phyloP scores from a whole-genome alignment of 2,329 filamentous ascomycete species.

The Penicillium polonicum region DNA sequence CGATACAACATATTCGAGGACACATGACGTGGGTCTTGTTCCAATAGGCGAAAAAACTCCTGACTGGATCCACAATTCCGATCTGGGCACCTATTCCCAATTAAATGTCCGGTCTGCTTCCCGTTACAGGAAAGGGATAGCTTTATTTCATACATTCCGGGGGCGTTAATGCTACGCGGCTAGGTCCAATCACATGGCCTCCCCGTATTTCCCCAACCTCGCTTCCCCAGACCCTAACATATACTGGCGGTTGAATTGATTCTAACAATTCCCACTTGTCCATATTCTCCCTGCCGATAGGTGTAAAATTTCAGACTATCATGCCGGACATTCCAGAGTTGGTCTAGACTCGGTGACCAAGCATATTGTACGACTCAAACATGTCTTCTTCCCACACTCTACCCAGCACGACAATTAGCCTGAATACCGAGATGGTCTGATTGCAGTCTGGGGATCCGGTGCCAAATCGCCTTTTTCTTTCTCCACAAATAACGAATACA shows the following conservation, averaged over 20 bases:
- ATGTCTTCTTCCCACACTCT: not conserved
- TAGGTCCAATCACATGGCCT: constrained; percentile 11
- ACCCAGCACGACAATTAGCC: constrained; percentile 8
- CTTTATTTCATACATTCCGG: not conserved
- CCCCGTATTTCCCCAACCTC: not conserved
- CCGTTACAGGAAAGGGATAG: constrained; percentile 22
- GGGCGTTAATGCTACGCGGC: not conserved
- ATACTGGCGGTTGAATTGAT: constrained; percentile 4
- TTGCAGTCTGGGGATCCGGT: not conserved
- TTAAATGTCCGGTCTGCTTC: not conserved
- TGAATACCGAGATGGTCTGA: constrained; percentile 11
- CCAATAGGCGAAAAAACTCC: not conserved
- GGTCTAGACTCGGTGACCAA: constrained; percentile 1
- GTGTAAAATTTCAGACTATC: constrained; percentile 14
- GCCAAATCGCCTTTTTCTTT: not conserved
- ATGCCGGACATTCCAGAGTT: constrained; percentile 8
- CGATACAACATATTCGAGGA: not conserved
- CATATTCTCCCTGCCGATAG: constrained; percentile 8
- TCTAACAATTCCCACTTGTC: not conserved
- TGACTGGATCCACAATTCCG: rapidly evolving
- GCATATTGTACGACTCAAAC: not conserved
- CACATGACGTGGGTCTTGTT: not conserved
- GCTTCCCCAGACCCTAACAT: constrained; percentile 15
- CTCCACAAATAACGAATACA: constrained; percentile 12
- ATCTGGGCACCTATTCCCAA: not conserved